Base-by-base conservation (phyloP, 2,329 filamentous ascomycete genomes). In the Magnaporthiopsis poae region DNA sequence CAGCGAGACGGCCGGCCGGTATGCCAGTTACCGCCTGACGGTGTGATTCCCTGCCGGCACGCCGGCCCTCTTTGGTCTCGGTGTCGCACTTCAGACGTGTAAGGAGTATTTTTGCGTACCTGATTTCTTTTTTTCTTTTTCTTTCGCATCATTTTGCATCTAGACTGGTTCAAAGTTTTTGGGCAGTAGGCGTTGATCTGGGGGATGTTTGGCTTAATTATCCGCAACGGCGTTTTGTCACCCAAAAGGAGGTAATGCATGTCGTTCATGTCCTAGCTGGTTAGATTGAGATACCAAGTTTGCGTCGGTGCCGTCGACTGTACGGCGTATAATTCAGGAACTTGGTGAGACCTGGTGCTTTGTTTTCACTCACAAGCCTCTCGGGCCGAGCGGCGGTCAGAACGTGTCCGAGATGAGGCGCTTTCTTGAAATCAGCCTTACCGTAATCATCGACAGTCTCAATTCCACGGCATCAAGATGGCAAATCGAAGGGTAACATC, bases 1-100 rank as follows among this genome's bases (percentile, higher is more conserved):
- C 77, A 93, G 89, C 75, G 95, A 98, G 83, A 99, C 95, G 66
- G 95, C 95, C 18, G 95, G 95, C 69, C 85, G 95, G 65, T 99
- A 99, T 79, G 95, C 95, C 63, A 96, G 92, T 85, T 99, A 99
- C 79, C 84, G 94, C 72, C 75, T 88, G 66, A 88, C 86, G 71
- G 86, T 88, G 71, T 89, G 77, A 79, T 62, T 31, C 21, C 12
- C 61, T n/a, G 33, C 18, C 27, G n/a, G 21, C 9, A 1, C 8
- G 35, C 9, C 8, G 35, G 35, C 35, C 27, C 12, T 36, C 36
- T 35, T 25, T 3, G 27, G 29, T 62, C 21, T 36, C 13, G n/a
- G 27, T 11, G 31, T 39, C 33, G 36, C 8, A 33, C n/a, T 46
- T 18, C 13, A 4, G 39, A 46, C 1, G 39, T 18, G 39, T 12